Evolutionary conservation across 2,329 filamentous ascomycete genomes (phyloP), one percentile per base, ranked within the genome.

Genomic region (Paraphaeosphaeria minitans): DNA sequence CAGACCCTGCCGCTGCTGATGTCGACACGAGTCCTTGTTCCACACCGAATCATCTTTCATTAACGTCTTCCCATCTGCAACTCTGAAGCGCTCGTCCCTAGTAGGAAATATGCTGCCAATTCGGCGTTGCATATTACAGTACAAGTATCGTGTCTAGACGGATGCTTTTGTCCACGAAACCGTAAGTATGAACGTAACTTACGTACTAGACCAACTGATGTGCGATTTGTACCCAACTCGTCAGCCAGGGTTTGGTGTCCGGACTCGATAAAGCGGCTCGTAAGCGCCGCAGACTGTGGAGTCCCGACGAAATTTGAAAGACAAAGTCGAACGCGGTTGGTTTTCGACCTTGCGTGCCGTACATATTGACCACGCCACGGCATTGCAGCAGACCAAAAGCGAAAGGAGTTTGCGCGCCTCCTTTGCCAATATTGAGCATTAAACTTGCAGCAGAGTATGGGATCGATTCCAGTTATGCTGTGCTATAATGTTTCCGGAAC

Each of bases 1-100:
- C 0, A 73, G 22, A 0, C 83, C 82, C 62, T 84, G 82, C 0
- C 83, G 77, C 0, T 62, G 58, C 0, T 83, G 82, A 60, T 86
- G 83, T 0, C 80, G 77, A 60, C 85, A 86, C 0, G 86, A 42
- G 49, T 85, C 80, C n/a, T 71, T 69, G 6, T 80, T 67, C 78
- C 76, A 80, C 0, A 59, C 65, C 1, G 55, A 55, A 61, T 84
- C 81, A 0, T 79, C 79, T 0, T 51, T 22, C 1, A 62, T 64
- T 4, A 65, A 21, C 0, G 80, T 80, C 0, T 64, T 72, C 14
- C 67, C 75, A 22, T 77, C 70, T 1, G 69, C 75, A 0, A 49
- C 54, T 1, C 81, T 77, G 48, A 83, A 73, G 0, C 69, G 67
- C 47, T 82, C 77, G 56, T 83, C 0, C 82, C 81, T 6, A 82